A percentile compares a stretch with the other conserved stretches of the same genome.
Evolutionary conservation across 352 stramenopile species (phyloP).

Genomic region (Phytophthora boehmeriae): DNA sequence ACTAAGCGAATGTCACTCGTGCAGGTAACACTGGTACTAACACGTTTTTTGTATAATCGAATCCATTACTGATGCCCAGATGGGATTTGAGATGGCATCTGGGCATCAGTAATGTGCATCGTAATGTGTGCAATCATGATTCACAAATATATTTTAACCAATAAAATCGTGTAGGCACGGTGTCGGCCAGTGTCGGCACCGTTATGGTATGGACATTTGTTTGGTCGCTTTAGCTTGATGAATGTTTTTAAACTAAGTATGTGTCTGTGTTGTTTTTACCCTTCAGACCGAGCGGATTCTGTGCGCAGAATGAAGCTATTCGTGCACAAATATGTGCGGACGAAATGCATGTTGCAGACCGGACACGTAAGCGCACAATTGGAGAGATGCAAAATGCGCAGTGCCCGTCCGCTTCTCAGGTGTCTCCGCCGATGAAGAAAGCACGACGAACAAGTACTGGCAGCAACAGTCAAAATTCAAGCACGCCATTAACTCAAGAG

Average conservation of each 20-base stretch:
- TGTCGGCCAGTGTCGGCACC: too few relatives aligned
- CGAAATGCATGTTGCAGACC: constrained; percentile 21
- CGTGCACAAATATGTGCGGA: constrained; percentile 26
- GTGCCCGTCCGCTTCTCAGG: constrained; percentile 20
- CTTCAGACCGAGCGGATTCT: constrained; percentile 34
- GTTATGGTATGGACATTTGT: too few relatives aligned
- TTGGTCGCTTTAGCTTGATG: neutral
- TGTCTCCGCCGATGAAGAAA: constrained; percentile 29
- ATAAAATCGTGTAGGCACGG: too few relatives aligned
- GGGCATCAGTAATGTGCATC: too few relatives aligned
- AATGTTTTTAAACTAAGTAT: constrained; percentile 8
- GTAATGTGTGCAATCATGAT: too few relatives aligned
- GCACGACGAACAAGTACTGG: constrained; percentile 1
- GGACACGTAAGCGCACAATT: constrained; percentile 30
- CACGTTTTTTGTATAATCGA: too few relatives aligned
- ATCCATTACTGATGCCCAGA: too few relatives aligned
- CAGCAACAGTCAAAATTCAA: constrained; percentile 1
- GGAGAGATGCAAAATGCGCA: constrained; percentile 37
- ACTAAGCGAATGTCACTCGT: too few relatives aligned
- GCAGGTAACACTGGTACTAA: too few relatives aligned
- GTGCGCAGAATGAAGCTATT: constrained; percentile 20
- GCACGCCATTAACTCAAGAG: neutral
- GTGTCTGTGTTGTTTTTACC: neutral
- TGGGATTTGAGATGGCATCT: too few relatives aligned
- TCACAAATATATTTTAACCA: too few relatives aligned